These are phyloP conservation scores for Naganishia kalamii DNA, from an alignment of 768 basidiomycete genomes.

Conservation along the genomic window DNA sequence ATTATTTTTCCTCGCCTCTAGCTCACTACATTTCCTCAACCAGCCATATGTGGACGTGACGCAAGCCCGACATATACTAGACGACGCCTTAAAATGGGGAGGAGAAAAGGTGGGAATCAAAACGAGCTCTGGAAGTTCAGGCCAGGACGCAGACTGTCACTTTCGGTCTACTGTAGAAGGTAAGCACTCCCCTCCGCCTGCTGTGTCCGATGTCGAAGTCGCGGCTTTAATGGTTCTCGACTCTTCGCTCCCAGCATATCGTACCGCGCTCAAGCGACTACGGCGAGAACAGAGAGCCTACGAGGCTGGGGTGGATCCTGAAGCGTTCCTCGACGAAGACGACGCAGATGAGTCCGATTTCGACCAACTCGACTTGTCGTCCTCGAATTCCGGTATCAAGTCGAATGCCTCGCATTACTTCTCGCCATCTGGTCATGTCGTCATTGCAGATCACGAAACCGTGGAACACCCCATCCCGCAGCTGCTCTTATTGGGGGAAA, in stretches of 20 bases:
- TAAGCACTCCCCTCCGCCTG: no score
- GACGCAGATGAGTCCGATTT: neutral
- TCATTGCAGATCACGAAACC: slow-evolving; percentile 24
- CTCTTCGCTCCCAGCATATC: slow-evolving; percentile 28
- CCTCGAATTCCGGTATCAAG: neutral
- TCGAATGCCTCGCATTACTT: slow-evolving; percentile 23
- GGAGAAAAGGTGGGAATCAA: neutral
- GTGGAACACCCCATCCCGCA: slow-evolving; percentile 46
- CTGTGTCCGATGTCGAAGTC: neutral
- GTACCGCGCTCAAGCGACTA: slow-evolving; percentile 35
- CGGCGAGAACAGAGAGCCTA: slow-evolving; percentile 16
- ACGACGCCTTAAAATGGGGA: slow-evolving; percentile 1
- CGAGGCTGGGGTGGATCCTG: neutral
- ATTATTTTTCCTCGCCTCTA: slow-evolving; percentile 5
- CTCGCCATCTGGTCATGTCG: slow-evolving; percentile 41
- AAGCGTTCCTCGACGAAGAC: neutral
- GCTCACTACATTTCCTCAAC: neutral
- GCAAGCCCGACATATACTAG: neutral
- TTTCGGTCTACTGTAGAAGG: slow-evolving; percentile 4
- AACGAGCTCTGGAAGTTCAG: neutral
- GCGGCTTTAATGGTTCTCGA: neutral
- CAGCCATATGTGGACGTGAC: slow-evolving; percentile 10
- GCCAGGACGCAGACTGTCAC: neutral
- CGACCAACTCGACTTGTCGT: slow-evolving; percentile 5
- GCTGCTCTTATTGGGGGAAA: slow-evolving; percentile 42